These are phyloP conservation scores for Bocquillonia castaneifolia DNA, from an alignment of 441 rosid genomes.

Conservation along the genomic window DNA sequence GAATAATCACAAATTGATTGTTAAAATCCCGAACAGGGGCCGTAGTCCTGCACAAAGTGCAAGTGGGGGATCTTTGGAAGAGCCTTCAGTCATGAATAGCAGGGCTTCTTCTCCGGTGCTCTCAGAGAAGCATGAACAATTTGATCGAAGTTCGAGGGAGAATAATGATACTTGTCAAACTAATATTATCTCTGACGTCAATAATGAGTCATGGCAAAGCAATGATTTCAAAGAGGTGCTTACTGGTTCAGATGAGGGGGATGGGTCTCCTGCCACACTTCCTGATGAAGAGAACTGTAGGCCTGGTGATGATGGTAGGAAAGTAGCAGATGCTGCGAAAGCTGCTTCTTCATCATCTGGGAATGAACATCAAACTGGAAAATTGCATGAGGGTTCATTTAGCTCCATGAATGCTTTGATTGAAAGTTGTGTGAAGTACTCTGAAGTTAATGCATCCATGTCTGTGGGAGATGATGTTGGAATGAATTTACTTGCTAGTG, in stretches of 20 bases:
- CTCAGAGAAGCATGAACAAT: slow-evolving; percentile 59
- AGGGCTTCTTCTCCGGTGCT: slow-evolving; percentile 59
- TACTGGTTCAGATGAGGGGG: slow-evolving; percentile 48
- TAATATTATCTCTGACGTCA: slow-evolving; percentile 38
- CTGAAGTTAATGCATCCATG: slow-evolving; percentile 46
- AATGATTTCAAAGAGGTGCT: slow-evolving; percentile 54
- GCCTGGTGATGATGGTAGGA: slow-evolving; percentile 40
- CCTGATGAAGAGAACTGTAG: slow-evolving; percentile 39
- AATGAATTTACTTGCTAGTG: slow-evolving; percentile 93
- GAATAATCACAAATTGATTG: slow-evolving; percentile 57
- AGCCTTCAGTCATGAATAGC: slow-evolving; percentile 49
- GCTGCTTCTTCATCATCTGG: slow-evolving; percentile 42
- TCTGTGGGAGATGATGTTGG: slow-evolving; percentile 85
- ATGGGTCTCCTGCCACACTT: slow-evolving; percentile 44
- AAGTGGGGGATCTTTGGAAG: slow-evolving; percentile 69
- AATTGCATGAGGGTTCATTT: slow-evolving; percentile 53
- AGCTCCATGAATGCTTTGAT: slow-evolving; percentile 82
- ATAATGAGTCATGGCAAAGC: slow-evolving; percentile 56
- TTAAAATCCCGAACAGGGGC: slow-evolving; percentile 67
- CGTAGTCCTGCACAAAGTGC: slow-evolving; percentile 70
- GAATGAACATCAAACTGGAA: slow-evolving; percentile 43
- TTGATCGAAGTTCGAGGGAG: slow-evolving; percentile 49
- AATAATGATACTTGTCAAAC: slow-evolving; percentile 39
- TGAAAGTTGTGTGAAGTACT: slow-evolving; percentile 79
- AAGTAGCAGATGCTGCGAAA: slow-evolving; percentile 40